Evolutionary conservation across 164 flowering plant genomes (phyloP), one percentile per base, ranked within the genome.

Genomic region (Protea cynaroides): DNA sequence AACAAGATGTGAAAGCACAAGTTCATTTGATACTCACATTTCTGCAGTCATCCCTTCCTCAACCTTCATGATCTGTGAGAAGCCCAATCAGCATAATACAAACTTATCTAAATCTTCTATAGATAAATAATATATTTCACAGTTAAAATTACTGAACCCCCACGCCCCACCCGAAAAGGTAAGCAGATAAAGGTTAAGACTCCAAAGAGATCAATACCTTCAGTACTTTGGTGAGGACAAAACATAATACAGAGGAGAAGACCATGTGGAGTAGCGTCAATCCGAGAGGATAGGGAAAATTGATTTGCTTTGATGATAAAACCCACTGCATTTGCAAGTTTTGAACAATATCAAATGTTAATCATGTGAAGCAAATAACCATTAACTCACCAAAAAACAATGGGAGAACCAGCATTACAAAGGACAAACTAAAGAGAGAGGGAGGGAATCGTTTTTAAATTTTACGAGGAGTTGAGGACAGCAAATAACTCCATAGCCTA

Each of bases 251-350:
- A 22, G 98, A 90, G 49, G 98, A 94, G 80, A 94, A 94, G 70
- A 89, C 75, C 98, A 94, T 94, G 80, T 94, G 98, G 69, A 94
- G 87, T 17, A 94, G 86, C 49, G 98, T 90, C 79, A 94, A 72
- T 25, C 89, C 98, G 57, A 94, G 96, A 67, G 98, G 98, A 67
- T 87, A 94, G 22, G 98, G 98, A 69, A 94, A 94, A 75, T 94
- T 94, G 60, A 94, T 87, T 78, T 89, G 86, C 81, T 94, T 89
- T 2, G 98, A 94, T 25, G 98, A 94, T 78, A 94, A 78, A 71
- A 94, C 96, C 97, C 97, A 94, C 98, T 94, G 92, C 84, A 83
- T 50, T 64, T 5, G 52, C 56, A 65, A 57, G 23, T 19, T 5
- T 18, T 69, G 29, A 62, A 25, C 25, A 72, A 52, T 62, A 63